Percentiles rank a stretch among this genome's conserved stretches.
phyloP scores from a whole-genome alignment of 352 stramenopile species.

The Pythium aquatile region DNA sequence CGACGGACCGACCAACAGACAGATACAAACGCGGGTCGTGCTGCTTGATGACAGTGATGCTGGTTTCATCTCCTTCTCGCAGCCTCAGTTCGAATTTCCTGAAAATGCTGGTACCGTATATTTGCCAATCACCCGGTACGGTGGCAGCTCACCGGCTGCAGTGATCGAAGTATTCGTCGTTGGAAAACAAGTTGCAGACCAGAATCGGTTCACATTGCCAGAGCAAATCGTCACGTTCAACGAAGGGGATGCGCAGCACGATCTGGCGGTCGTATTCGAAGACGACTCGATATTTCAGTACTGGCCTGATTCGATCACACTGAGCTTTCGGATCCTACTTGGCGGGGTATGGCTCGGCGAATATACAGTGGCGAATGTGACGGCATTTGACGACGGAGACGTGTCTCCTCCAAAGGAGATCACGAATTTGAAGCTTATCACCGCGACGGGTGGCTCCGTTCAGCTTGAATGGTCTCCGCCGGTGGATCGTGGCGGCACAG shows the following conservation, averaged over 20 bases:
- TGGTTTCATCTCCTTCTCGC: constrained; percentile 44
- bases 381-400: constrained; percentile 51
- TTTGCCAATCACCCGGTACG: constrained; percentile 32
- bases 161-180: constrained; percentile 30
- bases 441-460: constrained; percentile 41
- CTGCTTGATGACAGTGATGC: constrained; percentile 56
- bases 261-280: constrained; percentile 31
- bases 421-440: constrained; percentile 26
- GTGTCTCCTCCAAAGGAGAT: constrained; percentile 48
- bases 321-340: constrained; percentile 40
- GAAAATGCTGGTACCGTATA: constrained; percentile 34
- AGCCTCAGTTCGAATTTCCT: constrained; percentile 15
- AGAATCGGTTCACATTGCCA: constrained; percentile 37
- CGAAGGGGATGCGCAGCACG: constrained; percentile 22
- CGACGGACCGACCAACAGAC: constrained; percentile 25
- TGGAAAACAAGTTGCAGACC: constrained; percentile 13
- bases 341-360: constrained; percentile 34
- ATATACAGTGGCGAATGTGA: constrained; percentile 28
- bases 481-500: constrained; percentile 33
- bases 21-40: constrained; percentile 33
- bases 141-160: constrained; percentile 29
- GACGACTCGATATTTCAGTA: constrained; percentile 47
- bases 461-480: constrained; percentile 42
- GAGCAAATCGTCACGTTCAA: constrained; percentile 35
- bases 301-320: constrained; percentile 34